Evolutionary conservation across 371 early-diverging fungal genomes (phyloP).

Genomic region (Smittium mucronatum): DNA sequence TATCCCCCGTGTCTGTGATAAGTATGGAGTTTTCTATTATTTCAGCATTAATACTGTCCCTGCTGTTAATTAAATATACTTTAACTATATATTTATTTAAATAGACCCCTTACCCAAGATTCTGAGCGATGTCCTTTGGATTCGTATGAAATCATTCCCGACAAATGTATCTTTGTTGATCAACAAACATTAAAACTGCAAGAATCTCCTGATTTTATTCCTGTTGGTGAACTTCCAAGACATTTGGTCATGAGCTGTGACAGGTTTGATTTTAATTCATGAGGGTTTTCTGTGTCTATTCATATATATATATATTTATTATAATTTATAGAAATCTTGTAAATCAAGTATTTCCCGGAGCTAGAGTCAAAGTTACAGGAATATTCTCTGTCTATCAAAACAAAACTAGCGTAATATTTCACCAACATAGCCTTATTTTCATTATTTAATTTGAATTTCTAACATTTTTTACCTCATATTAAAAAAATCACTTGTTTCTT

Average conservation of each 20-base stretch:
- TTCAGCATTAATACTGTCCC: too few species aligned
- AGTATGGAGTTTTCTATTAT: constrained; percentile 22
- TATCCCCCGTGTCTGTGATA: constrained; percentile 74
- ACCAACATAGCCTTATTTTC: too few species aligned
- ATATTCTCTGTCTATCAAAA: constrained; percentile 94
- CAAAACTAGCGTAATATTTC: constrained; percentile 49
- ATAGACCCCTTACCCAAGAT: constrained; percentile 23
- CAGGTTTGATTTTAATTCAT: constrained; percentile 35
- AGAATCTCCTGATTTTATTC: constrained; percentile 96
- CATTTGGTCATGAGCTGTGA: constrained; percentile 87
- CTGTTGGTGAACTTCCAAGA: constrained; percentile 97
- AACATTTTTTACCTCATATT: neutral
- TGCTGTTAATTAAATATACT: too few species aligned
- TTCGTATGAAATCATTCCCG: constrained; percentile 90
- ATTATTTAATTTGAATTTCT: constrained; percentile 1
- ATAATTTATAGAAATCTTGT: constrained; percentile 42
- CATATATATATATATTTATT: too few species aligned
- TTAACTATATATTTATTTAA: too few species aligned
- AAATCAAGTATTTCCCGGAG: constrained; percentile 90
- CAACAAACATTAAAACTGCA: constrained; percentile 97
- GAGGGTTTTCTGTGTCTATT: too few species aligned
- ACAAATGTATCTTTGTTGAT: constrained; percentile 94
- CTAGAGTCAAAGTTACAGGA: constrained; percentile 88
- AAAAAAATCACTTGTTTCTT: constrained; percentile 23
- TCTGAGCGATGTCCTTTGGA: constrained; percentile 69